Conservation (phyloP, 176 grass and related monocot genomes). For the Secale cereale region DNA sequence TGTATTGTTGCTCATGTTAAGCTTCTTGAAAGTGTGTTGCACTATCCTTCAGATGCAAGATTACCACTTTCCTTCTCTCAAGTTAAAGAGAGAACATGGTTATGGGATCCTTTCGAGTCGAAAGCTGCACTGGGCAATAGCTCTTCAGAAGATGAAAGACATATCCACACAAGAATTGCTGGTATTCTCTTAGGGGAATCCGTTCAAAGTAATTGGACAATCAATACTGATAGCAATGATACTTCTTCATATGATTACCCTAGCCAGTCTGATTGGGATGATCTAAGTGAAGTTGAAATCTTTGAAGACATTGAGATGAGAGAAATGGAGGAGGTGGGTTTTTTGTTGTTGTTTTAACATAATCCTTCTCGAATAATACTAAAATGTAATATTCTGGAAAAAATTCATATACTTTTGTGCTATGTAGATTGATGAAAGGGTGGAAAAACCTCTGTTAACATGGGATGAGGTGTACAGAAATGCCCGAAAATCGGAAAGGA, state of each 20-base stretch:
- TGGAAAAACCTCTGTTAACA: slow-evolving; percentile 70
- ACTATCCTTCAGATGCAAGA: slow-evolving; percentile 79
- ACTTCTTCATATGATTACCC: slow-evolving; percentile 60
- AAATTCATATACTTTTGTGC: slow-evolving; percentile 17
- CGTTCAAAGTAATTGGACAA: slow-evolving; percentile 39
- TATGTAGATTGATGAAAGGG: slow-evolving; percentile 86
- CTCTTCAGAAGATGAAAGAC: slow-evolving; percentile 21
- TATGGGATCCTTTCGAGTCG: slow-evolving; percentile 69
- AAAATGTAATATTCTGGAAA: slow-evolving; percentile 2
- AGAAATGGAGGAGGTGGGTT: slow-evolving; percentile 85
- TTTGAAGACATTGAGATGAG: slow-evolving; percentile 73
- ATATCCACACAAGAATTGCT: slow-evolving; percentile 29
- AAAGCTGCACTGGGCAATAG: slow-evolving; percentile 41
- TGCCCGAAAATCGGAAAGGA: slow-evolving; percentile 79
- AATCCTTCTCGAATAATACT: slow-evolving; percentile 7
- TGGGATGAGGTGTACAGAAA: slow-evolving; percentile 95
- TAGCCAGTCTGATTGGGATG: slow-evolving; percentile 69
- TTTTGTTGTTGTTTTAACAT: slow-evolving; percentile 12
- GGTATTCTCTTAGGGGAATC: slow-evolving; percentile 57
- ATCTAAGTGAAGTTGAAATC: slow-evolving; percentile 69
- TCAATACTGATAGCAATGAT: slow-evolving; percentile 40
- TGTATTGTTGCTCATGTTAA: slow-evolving; percentile 68
- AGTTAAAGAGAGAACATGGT: slow-evolving; percentile 74
- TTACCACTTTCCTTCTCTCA: slow-evolving; percentile 62
- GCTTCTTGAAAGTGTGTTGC: slow-evolving; percentile 79